These are phyloP conservation scores for Cordyceps cicadae DNA, from an alignment of 2,329 filamentous ascomycete species.

Conservation along the genomic window DNA sequence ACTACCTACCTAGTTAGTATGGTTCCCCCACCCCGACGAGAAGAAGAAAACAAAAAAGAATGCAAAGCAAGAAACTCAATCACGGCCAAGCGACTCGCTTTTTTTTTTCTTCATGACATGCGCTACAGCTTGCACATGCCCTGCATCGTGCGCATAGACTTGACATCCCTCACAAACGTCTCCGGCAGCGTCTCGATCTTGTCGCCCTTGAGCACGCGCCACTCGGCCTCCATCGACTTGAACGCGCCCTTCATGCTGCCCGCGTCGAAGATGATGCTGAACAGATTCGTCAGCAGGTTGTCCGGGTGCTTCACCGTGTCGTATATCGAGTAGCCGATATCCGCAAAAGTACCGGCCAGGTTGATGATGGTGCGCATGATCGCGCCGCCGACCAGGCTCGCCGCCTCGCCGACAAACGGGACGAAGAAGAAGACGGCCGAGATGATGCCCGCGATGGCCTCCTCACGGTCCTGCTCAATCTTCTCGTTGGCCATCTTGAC, in stretches of 20 bases:
- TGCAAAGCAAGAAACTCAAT: neutral
- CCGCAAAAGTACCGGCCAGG: neutral
- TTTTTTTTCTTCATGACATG: too few relatives aligned
- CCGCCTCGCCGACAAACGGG: constrained; percentile 7
- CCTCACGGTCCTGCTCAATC: constrained; percentile 45
- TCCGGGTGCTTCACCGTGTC: constrained; percentile 1
- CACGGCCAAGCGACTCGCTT: neutral
- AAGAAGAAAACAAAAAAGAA: neutral
- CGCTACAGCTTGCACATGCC: neutral
- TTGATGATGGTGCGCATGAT: constrained; percentile 7
- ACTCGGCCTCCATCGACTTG: neutral
- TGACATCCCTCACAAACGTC: neutral
- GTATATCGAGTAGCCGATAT: constrained; percentile 9
- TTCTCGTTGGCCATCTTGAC: constrained; percentile 34
- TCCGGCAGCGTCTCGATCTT: constrained; percentile 4
- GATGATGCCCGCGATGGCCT: constrained; percentile 5
- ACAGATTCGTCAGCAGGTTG: neutral
- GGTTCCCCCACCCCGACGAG: neutral
- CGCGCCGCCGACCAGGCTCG: neutral
- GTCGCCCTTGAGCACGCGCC: neutral
- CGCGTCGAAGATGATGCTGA: constrained; percentile 1
- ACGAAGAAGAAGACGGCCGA: constrained; percentile 6
- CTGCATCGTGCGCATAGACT: neutral
- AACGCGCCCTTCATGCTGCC: neutral
- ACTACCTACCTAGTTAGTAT: too few relatives aligned